These are phyloP conservation scores for Kalanchoe fedtschenkoi DNA, from an alignment of 164 flowering plant species.

Conservation along the genomic window DNA sequence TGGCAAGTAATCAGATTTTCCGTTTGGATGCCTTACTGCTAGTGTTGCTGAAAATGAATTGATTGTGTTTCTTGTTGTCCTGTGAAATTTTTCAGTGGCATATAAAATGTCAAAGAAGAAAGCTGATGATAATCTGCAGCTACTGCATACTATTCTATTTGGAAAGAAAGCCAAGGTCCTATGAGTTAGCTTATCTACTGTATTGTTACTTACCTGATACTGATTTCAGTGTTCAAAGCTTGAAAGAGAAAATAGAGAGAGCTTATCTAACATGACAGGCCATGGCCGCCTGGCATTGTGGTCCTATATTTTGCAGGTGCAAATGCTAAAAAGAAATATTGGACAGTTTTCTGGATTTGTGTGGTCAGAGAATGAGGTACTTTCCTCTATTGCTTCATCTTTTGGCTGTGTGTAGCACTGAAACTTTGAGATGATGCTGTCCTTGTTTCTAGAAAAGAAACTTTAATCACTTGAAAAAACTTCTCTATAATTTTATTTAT, in stretches of 20 bases:
- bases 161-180: constrained; percentile 8
- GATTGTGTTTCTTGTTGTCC: background rate
- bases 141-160: constrained; percentile 3
- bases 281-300: background rate
- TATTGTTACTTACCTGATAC: background rate
- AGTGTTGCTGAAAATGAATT: background rate
- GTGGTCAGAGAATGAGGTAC: constrained; percentile 8
- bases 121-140: constrained; percentile 7
- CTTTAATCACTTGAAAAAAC: too few relatives aligned
- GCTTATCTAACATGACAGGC: background rate
- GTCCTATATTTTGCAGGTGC: background rate
- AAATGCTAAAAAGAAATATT: constrained; percentile 1
- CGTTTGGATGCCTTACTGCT: background rate
- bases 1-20: background rate
- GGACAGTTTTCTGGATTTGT: constrained; percentile 10
- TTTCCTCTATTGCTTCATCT: background rate
- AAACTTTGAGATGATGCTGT: too few relatives aligned
- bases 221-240: background rate
- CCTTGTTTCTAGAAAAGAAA: too few relatives aligned
- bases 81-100: constrained; percentile 6
- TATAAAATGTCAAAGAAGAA: constrained; percentile 5
- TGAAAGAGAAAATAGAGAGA: background rate
- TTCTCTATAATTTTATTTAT: too few relatives aligned
- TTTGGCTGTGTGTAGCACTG: too few relatives aligned
- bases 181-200: background rate